These are phyloP conservation scores for Populus hybrid DNA, from an alignment of 441 rosid genomes.

Conservation along the genomic window DNA sequence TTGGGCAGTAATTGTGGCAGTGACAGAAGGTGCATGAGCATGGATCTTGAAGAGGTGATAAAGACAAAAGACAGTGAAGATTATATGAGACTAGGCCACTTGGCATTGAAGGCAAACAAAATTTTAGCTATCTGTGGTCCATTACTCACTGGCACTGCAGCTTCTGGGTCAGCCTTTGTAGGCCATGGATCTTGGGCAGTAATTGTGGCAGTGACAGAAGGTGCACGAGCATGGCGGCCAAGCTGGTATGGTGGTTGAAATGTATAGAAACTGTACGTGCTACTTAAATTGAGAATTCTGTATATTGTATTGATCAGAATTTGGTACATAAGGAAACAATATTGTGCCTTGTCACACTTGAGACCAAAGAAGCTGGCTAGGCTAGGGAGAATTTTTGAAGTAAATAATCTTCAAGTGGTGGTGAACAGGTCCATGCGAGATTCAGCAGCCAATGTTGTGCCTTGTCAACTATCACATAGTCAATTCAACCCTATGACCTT, in stretches of 20 bases:
- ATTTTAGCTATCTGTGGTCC: constrained; percentile 35
- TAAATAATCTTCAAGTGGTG: not conserved
- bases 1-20: constrained; percentile 37
- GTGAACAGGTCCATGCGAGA: constrained; percentile 6
- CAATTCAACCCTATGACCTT: constrained; percentile 1
- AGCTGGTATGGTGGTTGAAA: constrained; percentile 81
- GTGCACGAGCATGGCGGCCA: constrained; percentile 67
- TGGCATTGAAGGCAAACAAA: constrained; percentile 7
- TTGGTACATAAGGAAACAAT: too few species aligned
- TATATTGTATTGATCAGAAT: too few species aligned
- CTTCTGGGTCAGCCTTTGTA: constrained; percentile 37
- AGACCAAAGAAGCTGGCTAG: too few species aligned
- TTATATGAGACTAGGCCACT: constrained; percentile 53
- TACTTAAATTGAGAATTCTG: too few species aligned
- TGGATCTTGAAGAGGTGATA: constrained; percentile 47
- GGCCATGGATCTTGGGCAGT: constrained; percentile 37
- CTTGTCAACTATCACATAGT: constrained; percentile 5
- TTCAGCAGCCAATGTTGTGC: constrained; percentile 15
- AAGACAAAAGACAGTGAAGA: constrained; percentile 58
- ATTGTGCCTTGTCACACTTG: too few species aligned
- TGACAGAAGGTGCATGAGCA: constrained; percentile 60
- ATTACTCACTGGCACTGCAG: constrained; percentile 56
- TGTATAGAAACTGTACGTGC: constrained; percentile 61
- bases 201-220: constrained; percentile 34
- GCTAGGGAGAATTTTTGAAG: too few species aligned